Percentiles rank a stretch among this genome's conserved stretches.
Conservation (phyloP, 192 early-diverging fungal genomes). For the Glomus cerebriforme region DNA sequence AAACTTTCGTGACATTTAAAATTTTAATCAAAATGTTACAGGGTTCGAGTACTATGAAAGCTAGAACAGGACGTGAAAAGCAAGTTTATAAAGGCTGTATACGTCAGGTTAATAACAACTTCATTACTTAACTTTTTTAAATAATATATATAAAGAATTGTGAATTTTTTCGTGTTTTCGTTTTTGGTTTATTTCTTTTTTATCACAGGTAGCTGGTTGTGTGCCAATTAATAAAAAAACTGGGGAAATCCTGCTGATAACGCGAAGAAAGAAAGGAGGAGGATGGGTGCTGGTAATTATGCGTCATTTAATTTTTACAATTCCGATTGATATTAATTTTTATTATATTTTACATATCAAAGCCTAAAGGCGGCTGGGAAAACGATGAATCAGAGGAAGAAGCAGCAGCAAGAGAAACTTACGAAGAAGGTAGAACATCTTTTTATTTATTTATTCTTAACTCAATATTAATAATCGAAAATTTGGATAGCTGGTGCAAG, state of each 20-base stretch:
- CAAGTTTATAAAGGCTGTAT: conserved; percentile 21
- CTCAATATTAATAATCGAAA: not conserved
- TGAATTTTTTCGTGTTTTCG: not conserved
- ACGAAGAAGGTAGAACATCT: conserved; percentile 52
- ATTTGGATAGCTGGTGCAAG: conserved; percentile 49
- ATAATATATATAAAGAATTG: too few relatives aligned
- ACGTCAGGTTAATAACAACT: conserved; percentile 16
- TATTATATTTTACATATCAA: not conserved
- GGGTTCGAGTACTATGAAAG: not conserved
- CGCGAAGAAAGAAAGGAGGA: conserved; percentile 47
- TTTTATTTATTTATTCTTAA: not conserved
- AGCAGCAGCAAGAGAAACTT: conserved; percentile 62
- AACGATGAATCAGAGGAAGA: conserved; percentile 58
- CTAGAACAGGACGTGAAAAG: conserved; percentile 31
- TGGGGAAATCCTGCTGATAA: conserved; percentile 52
- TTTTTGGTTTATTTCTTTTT: not conserved
- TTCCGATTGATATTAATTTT: not conserved
- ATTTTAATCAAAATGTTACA: conserved; percentile 1
- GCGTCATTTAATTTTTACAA: not conserved
- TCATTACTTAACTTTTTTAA: too few relatives aligned
- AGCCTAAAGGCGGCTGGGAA: conserved; percentile 70
- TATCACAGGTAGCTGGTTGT: conserved; percentile 54
- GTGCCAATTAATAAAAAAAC: conserved; percentile 51
- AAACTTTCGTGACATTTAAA: not conserved
- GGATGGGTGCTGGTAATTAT: conserved; percentile 53